A percentile compares a stretch with the other conserved stretches of the same genome.
Conservation (phyloP, 345 rosid species). For the Lepidium africanum region DNA sequence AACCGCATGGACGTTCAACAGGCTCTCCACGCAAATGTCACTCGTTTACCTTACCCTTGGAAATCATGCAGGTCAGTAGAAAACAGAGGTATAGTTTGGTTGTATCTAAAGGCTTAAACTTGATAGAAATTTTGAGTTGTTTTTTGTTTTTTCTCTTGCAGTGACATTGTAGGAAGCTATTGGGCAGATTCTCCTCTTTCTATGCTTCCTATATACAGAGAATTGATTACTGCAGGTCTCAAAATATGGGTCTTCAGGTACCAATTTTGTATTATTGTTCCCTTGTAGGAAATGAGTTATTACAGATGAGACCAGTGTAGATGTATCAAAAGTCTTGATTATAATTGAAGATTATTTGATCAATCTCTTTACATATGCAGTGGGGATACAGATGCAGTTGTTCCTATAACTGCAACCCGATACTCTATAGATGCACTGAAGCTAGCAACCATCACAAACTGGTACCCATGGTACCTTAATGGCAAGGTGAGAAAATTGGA, state of each 20-base stretch:
- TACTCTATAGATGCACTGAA: conserved; percentile 80
- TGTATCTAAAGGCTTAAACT: not conserved
- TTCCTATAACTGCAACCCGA: conserved; percentile 88
- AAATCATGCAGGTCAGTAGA: conserved; percentile 65
- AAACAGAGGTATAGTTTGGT: not conserved
- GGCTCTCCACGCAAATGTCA: conserved; percentile 86
- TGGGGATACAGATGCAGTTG: conserved; percentile 91
- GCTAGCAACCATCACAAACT: conserved; percentile 67
- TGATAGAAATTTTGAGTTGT: not conserved
- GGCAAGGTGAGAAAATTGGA: conserved; percentile 19
- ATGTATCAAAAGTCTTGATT: not conserved
- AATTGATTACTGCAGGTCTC: conserved; percentile 60
- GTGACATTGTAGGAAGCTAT: conserved; percentile 48
- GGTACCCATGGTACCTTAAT: conserved; percentile 79
- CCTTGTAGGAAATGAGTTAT: not conserved
- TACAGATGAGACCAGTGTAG: not conserved
- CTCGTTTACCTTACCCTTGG: conserved; percentile 70
- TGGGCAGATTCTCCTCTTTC: conserved; percentile 83
- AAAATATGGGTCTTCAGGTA: conserved; percentile 90
- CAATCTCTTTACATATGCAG: conserved; percentile 37
- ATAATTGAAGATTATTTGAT: conserved; percentile 1
- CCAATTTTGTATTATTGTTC: not conserved
- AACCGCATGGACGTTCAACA: conserved; percentile 75
- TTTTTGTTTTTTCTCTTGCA: conserved; percentile 16
- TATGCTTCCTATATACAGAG: conserved; percentile 62